Evolutionary conservation across 345 rosid genomes (phyloP), one percentile per base, ranked within the genome.

Genomic region (Odontarrhena argentea): DNA sequence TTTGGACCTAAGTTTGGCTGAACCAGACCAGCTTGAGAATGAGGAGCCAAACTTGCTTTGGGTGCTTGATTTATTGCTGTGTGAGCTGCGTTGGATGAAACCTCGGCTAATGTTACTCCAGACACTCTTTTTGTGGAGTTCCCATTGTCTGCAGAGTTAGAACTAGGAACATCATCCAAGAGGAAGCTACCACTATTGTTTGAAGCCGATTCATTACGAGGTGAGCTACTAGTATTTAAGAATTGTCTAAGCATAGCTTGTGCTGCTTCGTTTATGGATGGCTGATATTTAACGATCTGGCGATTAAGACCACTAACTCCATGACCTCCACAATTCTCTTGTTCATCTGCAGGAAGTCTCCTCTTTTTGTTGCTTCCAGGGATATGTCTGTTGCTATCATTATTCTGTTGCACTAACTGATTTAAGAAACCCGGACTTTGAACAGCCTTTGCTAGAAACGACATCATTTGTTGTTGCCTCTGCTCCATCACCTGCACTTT

Each of bases 401-500:
- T 86, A 71, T 81, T 86, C 52, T 75, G 78, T 71, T 86, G 92
- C 44, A 88, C 91, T 56, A 91, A 77, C 80, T 91, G 97, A 56
- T 84, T 83, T 58, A 91, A 76, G 81, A 88, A 86, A 37, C 88
- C 77, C 11, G 93, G 96, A 76, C 82, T 88, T 50, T 86, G 91
- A 83, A 88, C 86, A 50, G 93, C 97, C 78, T 88, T 91, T 13
- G 93, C 96, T 35, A 91, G 78, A 69, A 91, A 88, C 8, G 91
- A 87, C 96, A 91, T 88, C 89, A 85, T 91, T 67, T 91, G 89
- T 71, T 86, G 96, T 77, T 91, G 97, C 57, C 97, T 80, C 72
- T 91, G 97, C 81, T 91, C 97, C 97, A 91, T 91, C 22, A 78
- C 89, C 59, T 88, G 93, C 55, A 88, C 92, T 68, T 90, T 87